These are phyloP conservation scores for Rhynchosporium agropyri DNA, from an alignment of 2,329 filamentous ascomycete species.

Conservation along the genomic window DNA sequence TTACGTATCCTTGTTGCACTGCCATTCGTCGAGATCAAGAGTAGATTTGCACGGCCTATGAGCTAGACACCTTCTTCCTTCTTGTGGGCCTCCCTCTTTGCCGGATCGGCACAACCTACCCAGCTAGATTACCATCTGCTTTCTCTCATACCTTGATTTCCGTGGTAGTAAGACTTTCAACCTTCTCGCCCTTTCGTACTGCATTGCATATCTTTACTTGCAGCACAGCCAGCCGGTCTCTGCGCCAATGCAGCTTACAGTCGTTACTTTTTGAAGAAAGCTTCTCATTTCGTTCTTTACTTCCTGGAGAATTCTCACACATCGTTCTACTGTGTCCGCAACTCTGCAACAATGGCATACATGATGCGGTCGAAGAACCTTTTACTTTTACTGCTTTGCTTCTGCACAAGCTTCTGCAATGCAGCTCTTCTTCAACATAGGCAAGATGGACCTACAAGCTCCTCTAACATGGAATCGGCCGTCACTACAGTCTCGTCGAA, in stretches of 20 bases:
- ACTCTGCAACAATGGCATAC: conserved; percentile 27
- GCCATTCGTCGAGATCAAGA: conserved; percentile 21
- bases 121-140: conserved; percentile 19
- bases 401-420: conserved; percentile 33
- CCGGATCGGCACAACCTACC: conserved; percentile 20
- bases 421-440: conserved; percentile 32
- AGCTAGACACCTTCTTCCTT: conserved; percentile 6
- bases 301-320: conserved; percentile 23
- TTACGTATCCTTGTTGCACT: not conserved
- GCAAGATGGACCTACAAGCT: conserved; percentile 36
- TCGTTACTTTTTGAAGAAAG: conserved; percentile 30
- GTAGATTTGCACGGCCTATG: conserved; percentile 4
- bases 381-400: conserved; percentile 32
- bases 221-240: conserved; percentile 28
- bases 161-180: conserved; percentile 20
- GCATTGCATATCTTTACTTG: conserved; percentile 26
- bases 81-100: conserved; percentile 20
- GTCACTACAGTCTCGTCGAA: conserved; percentile 24
- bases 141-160: conserved; percentile 27
- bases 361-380: conserved; percentile 31
- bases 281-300: conserved; percentile 29
- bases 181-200: conserved; percentile 20
- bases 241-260: conserved; percentile 32
- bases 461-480: conserved; percentile 29
- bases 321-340: conserved; percentile 25